Conservation (phyloP, 192 early-diverging fungal genomes). For the Tieghemiomyces parasiticus region DNA sequence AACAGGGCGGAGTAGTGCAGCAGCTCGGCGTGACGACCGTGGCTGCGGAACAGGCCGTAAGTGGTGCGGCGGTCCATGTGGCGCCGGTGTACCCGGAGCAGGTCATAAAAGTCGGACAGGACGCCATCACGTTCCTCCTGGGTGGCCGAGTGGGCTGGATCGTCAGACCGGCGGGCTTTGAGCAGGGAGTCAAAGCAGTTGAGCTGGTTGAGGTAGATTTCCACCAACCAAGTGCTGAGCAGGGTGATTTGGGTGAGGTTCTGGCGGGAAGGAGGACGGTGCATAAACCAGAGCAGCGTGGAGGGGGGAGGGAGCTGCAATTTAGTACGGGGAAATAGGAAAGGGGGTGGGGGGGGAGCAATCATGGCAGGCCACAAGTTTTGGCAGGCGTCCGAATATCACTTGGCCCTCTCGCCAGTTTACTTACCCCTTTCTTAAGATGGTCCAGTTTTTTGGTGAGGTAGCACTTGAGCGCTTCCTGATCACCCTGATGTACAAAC, state of each 20-base stretch:
- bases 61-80: conserved; percentile 50
- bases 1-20: conserved; percentile 70
- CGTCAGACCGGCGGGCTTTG: conserved; percentile 20
- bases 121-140: conserved; percentile 41
- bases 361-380: too few relatives aligned
- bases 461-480: conserved; percentile 62
- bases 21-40: conserved; percentile 69
- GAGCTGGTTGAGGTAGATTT: conserved; percentile 67
- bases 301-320: too few relatives aligned
- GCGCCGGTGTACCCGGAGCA: conserved; percentile 51
- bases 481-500: conserved; percentile 59
- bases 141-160: background rate
- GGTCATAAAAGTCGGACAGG: conserved; percentile 53
- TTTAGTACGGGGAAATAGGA: too few relatives aligned
- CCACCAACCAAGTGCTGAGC: conserved; percentile 76
- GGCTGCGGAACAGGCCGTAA: conserved; percentile 70
- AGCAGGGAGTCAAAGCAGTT: conserved; percentile 45
- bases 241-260: conserved; percentile 68
- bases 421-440: conserved; percentile 40
- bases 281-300: too few relatives aligned
- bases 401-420: too few relatives aligned
- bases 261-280: too few relatives aligned
- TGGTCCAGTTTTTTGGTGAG: conserved; percentile 58
- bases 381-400: too few relatives aligned
- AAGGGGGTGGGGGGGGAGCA: too few relatives aligned